These are phyloP conservation scores for Cichorium intybus DNA, from an alignment of 140 eudicot genomes.

Conservation along the genomic window DNA sequence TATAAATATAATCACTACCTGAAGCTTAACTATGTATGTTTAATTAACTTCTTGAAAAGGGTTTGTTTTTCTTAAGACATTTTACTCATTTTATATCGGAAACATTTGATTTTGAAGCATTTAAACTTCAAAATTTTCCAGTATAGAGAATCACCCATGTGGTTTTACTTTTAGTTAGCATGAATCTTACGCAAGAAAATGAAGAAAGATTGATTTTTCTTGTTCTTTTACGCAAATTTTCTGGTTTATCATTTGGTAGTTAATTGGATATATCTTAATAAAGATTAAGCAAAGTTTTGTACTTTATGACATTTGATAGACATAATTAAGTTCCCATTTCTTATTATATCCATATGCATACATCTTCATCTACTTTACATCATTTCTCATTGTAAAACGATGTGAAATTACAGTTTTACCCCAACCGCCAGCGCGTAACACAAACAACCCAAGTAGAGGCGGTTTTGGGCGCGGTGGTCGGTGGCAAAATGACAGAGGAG, in stretches of 20 bases:
- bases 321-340: not conserved
- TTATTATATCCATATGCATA: not conserved
- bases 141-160: conserved; percentile 6
- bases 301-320: not conserved
- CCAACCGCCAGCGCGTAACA: conserved; percentile 61
- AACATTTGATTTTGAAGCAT: not conserved
- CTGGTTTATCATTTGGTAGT: no score
- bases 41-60: not conserved
- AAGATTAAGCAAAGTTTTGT: not conserved
- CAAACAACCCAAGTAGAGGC: conserved; percentile 65
- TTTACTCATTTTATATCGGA: not conserved
- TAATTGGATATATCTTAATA: no score
- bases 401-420: conserved; percentile 63
- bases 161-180: conserved; percentile 12
- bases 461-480: conserved; percentile 88
- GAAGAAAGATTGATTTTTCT: not conserved
- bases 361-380: not conserved
- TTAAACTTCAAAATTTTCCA: not conserved
- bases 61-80: not conserved
- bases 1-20: not conserved
- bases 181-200: conserved; percentile 18
- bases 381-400: not conserved
- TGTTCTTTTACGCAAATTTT: conserved; percentile 1
- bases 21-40: not conserved
- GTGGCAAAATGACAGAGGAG: conserved; percentile 85